Evolutionary conservation across 2,329 filamentous ascomycete species (phyloP).

Genomic region (Alternaria brassicae): DNA sequence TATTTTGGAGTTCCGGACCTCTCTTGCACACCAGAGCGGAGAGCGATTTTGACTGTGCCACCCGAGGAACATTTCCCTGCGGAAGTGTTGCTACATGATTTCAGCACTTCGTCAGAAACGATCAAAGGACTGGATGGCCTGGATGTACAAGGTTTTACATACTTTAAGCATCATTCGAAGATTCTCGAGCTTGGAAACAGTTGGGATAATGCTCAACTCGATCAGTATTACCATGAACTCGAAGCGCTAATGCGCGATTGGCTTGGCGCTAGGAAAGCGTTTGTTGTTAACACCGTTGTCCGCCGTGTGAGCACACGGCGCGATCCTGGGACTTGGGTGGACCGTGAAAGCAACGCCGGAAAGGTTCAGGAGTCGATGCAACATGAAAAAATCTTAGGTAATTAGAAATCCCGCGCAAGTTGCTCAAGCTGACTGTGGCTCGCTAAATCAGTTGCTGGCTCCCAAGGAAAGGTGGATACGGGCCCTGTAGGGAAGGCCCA

Average conservation of each 20-base stretch:
- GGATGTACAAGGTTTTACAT: constrained; percentile 4
- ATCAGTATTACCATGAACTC: constrained; percentile 4
- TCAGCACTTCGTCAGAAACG: constrained; percentile 3
- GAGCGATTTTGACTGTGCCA: constrained; percentile 2
- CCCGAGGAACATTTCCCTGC: constrained; percentile 2
- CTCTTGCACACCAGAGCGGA: constrained; percentile 2
- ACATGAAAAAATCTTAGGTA: constrained; percentile 4
- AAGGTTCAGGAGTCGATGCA: constrained; percentile 3
- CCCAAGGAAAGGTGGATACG: not conserved
- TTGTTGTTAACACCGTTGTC: constrained; percentile 4
- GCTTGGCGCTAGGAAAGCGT: constrained; percentile 5
- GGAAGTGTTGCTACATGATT: constrained; percentile 4
- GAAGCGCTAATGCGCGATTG: constrained; percentile 1
- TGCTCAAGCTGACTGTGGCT: constrained; percentile 2
- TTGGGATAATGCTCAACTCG: constrained; percentile 4
- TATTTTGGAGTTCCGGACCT: constrained; percentile 6
- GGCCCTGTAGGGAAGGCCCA: constrained; percentile 3
- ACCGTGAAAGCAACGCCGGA: constrained; percentile 1
- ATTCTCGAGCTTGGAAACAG: constrained; percentile 1
- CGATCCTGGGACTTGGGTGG: not conserved
- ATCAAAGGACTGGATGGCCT: constrained; percentile 1
- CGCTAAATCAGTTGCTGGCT: constrained; percentile 3
- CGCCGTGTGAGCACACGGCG: constrained; percentile 1
- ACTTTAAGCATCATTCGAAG: constrained; percentile 3
- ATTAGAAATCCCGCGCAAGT: not conserved